These are phyloP conservation scores for Teunomyces cretensis DNA, from an alignment of 805 yeast species.

Conservation along the genomic window DNA sequence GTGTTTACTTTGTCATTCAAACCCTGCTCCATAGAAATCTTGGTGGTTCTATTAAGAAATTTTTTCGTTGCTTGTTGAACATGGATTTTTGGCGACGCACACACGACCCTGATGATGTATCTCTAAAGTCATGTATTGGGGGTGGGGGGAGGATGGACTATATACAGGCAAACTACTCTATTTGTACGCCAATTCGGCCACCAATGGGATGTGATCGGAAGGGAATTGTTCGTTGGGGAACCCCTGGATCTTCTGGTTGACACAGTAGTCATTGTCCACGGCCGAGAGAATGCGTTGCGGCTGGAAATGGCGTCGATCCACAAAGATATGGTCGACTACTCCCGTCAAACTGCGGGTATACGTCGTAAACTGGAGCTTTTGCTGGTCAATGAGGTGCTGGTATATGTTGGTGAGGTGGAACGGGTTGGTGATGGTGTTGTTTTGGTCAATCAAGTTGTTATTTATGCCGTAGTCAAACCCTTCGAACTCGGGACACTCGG, in stretches of 20 bases:
- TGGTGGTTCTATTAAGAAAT: neutral
- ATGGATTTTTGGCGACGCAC: neutral
- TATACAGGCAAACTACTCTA: neutral
- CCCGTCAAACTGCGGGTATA: slow-evolving; percentile 91
- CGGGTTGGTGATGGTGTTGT: slow-evolving; percentile 56
- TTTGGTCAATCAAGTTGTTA: slow-evolving; percentile 84
- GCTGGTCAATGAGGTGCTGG: neutral
- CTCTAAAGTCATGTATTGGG: too few relatives aligned
- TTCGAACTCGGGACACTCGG: slow-evolving; percentile 74
- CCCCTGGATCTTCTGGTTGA: slow-evolving; percentile 69
- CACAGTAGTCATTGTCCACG: slow-evolving; percentile 74
- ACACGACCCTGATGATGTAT: neutral
- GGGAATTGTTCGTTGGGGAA: slow-evolving; percentile 93
- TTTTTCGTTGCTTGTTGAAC: slow-evolving; percentile 5
- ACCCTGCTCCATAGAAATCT: slow-evolving; percentile 1
- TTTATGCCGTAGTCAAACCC: slow-evolving; percentile 89
- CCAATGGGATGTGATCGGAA: slow-evolving; percentile 87
- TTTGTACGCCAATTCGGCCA: slow-evolving; percentile 54
- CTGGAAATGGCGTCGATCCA: slow-evolving; percentile 65
- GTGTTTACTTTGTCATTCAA: neutral
- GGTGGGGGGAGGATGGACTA: too few relatives aligned
- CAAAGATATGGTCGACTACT: slow-evolving; percentile 95
- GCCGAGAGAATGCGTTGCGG: slow-evolving; percentile 86
- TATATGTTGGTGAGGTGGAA: neutral
- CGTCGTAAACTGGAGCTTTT: slow-evolving; percentile 92